These are phyloP conservation scores for Drosera spatulata DNA, from an alignment of 179 eudicot species.

Conservation along the genomic window DNA sequence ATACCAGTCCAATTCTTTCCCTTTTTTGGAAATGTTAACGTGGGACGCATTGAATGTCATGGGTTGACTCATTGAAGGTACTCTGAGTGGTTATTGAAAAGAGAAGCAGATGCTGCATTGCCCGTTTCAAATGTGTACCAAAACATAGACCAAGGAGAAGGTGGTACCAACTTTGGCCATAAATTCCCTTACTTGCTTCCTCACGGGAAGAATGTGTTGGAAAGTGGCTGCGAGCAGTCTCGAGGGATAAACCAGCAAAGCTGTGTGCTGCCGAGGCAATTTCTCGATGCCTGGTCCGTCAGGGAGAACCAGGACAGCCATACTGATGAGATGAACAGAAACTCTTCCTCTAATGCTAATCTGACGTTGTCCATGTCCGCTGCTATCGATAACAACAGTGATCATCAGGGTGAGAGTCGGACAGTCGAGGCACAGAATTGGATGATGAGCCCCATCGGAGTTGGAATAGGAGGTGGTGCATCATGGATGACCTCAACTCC, in stretches of 20 bases:
- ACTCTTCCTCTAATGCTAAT: background rate
- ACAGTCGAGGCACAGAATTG: no score
- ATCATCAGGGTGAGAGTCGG: background rate
- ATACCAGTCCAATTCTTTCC: no score
- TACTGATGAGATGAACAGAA: slow-evolving; percentile 1
- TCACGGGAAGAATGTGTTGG: slow-evolving; percentile 3
- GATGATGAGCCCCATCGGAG: no score
- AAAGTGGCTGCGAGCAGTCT: slow-evolving; percentile 9
- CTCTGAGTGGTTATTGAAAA: slow-evolving; percentile 9
- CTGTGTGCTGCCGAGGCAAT: slow-evolving; percentile 19
- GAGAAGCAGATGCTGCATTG: background rate
- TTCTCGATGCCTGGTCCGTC: slow-evolving; percentile 52
- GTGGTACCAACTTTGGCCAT: slow-evolving; percentile 4
- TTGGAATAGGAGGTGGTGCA: background rate
- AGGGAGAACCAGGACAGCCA: slow-evolving; percentile 9
- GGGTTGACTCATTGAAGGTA: slow-evolving; percentile 6
- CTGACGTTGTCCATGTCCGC: slow-evolving; percentile 35
- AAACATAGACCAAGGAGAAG: slow-evolving; percentile 5
- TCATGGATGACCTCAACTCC: slow-evolving; percentile 24
- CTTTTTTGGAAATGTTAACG: no score
- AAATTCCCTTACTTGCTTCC: slow-evolving; percentile 13
- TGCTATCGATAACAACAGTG: slow-evolving; percentile 19
- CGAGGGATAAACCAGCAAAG: background rate
- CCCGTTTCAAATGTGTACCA: slow-evolving; percentile 1
- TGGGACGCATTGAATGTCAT: no score